Base-by-base conservation (phyloP, 441 rosid species). In the Bruguiera hainesii region DNA sequence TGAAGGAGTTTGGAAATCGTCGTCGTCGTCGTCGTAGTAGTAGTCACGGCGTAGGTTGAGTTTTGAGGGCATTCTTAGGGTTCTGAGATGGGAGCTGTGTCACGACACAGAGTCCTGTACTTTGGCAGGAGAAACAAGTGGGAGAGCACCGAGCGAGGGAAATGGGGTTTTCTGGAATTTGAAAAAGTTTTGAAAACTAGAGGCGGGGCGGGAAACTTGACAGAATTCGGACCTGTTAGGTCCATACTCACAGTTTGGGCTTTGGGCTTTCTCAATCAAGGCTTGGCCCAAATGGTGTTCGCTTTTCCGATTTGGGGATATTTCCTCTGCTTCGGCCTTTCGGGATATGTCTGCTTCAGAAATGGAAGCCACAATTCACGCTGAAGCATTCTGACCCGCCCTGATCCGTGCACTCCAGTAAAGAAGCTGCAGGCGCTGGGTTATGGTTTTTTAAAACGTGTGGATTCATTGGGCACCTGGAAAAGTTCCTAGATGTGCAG, bases 381-480 rank as follows among this genome's bases (percentile, higher is more conserved):
- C 98, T 0, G 99, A 92, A 97, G 77, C 90, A 92, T 39, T 97
- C 95, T 37, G 95, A 95, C 69, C 72, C 85, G 76, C 93, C 90
- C 46, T 81, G 98, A 70, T 73, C 88, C 29, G 80, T 57, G 8
- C 91, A 86, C 64, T 75, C 84, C 64, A 82, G 81, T 63, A 85
- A 80, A 76, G 97, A 87, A 71, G 75, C 81, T 37, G 62, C 68
- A 28, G 87, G 77, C 2, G 26, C 26, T 26, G 0, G 26, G 26
- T 1, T 26, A 26, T 26, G 26, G 1, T 2, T 1, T 26, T 26
- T 26, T 26, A 2, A 26, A 26, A 26, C 26, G 68, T 61, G 69
- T 49, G 91, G 88, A 89, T 50, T 87, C 90, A 80, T 71, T 92
- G 15, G 97, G 99, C 56, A 90, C 91, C 71, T 82, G 91, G 10